A percentile compares a stretch with the other conserved stretches of the same genome.
These are phyloP conservation scores for Teratosphaeria epicoccoides DNA, from an alignment of 2,329 filamentous ascomycete species.

Conservation along the genomic window DNA sequence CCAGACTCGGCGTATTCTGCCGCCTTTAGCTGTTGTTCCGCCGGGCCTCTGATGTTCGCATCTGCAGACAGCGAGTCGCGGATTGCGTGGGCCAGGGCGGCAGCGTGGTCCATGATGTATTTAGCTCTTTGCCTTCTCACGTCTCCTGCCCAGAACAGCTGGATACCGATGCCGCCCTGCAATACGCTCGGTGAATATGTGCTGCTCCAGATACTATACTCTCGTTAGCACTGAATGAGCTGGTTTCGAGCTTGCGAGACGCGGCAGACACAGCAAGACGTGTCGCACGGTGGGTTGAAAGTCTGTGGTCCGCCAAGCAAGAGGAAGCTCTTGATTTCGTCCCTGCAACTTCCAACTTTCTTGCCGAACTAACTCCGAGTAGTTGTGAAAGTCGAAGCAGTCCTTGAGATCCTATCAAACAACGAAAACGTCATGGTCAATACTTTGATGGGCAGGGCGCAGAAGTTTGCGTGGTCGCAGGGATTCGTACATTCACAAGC, in stretches of 20 bases:
- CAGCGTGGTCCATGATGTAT: not conserved
- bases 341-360: not conserved
- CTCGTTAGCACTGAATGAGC: no score
- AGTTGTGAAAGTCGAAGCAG: no score
- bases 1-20: constrained; percentile 70
- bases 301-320: not conserved
- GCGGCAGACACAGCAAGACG: not conserved
- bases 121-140: not conserved
- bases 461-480: not conserved
- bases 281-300: not conserved
- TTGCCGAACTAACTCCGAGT: not conserved
- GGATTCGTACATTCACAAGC: not conserved
- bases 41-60: not conserved
- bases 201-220: not conserved
- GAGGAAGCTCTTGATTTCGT: not conserved
- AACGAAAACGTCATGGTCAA: not conserved
- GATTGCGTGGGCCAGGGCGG: not conserved
- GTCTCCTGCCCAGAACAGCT: not conserved
- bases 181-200: not conserved
- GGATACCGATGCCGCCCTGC: not conserved
- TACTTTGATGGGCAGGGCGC: not conserved
- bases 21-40: constrained; percentile 24
- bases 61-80: not conserved
- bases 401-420: no score
- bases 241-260: not conserved